These are phyloP conservation scores for Nephelium lappaceum DNA, from an alignment of 345 rosid species.

Conservation along the genomic window DNA sequence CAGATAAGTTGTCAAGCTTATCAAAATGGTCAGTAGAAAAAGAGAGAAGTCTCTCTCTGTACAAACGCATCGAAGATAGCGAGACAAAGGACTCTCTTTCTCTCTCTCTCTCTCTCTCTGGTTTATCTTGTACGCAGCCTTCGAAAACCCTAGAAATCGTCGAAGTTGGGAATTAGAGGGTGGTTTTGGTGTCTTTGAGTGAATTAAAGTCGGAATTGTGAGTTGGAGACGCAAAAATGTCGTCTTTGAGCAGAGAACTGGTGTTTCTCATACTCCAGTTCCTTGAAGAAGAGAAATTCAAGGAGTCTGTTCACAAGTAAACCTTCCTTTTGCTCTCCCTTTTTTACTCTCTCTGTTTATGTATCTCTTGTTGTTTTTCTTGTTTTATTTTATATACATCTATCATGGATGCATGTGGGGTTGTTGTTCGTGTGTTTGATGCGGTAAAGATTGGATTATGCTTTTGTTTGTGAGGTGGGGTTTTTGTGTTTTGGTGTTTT, in stretches of 20 bases:
- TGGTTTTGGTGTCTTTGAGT: not conserved
- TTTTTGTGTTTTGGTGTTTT: not conserved
- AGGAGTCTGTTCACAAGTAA: constrained; percentile 88
- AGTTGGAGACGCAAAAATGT: constrained; percentile 38
- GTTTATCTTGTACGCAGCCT: constrained; percentile 52
- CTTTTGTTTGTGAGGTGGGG: constrained; percentile 6
- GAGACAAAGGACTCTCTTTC: constrained; percentile 50
- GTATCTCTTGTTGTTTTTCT: not conserved
- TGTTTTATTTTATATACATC: not conserved
- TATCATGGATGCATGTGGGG: not conserved
- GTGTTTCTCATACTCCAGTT: constrained; percentile 94
- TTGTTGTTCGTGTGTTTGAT: not conserved
- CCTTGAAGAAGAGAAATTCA: constrained; percentile 89
- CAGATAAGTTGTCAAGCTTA: fast-evolving
- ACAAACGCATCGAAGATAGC: constrained; percentile 89
- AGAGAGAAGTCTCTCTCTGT: constrained; percentile 41
- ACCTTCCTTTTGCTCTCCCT: not conserved
- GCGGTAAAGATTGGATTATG: not conserved
- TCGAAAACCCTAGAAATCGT: constrained; percentile 78
- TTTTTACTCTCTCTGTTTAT: not conserved
- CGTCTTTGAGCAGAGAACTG: constrained; percentile 84
- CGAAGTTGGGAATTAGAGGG: not conserved
- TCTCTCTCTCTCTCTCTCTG: constrained; percentile 32
- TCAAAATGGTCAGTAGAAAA: constrained; percentile 49
- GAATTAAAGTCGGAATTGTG: constrained; percentile 4